Base-by-base conservation (phyloP, 2,329 filamentous ascomycete species). In the Sclerotinia spermophila region DNA sequence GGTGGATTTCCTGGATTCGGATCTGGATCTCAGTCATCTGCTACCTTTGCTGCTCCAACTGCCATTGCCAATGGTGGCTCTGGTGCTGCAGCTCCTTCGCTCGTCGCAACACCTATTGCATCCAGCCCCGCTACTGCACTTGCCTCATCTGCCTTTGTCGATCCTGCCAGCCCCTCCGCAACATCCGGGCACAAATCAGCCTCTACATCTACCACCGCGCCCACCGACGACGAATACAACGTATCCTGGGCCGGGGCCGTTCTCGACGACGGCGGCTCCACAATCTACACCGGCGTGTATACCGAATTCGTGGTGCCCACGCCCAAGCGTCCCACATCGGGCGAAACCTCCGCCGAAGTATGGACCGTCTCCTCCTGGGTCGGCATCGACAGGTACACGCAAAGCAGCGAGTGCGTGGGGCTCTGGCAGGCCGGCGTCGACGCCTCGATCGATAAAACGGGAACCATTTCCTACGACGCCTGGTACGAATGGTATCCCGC, bases 401-500 rank as follows among this genome's bases (percentile, higher is more conserved):
- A 55, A 11, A 56, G 8, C 13, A 21, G 5, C 15, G 35, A 24
- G 5, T 67, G 65, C 8, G 8, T 27, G 1, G 65, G 65, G 3
- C 51, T 69, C 30, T 69, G 58, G 68, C 68, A 69, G 35, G 48
- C 68, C 1, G 68, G 68, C 15, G 59, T 69, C 15, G 68, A 69
- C 30, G 55, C 44, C 17, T 30, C 11, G 8, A 30, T 60, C 24
- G 30, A 48, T 5, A 17, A 11, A 1, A 24, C 17, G 21, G 56
- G 56, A 1, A 55, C 15, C 10, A 10, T 60, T 1, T 51, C 42
- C 24, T 88, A 83, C 75, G 82, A 85, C 64, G 84, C 86, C 15
- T 89, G 86, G 86, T 88, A 86, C 74, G 86, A 88, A 77, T 89
- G 86, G 86, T 87, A 83, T 74, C 86, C 86, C 0, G 83, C 86